phyloP scores from a whole-genome alignment of 2,329 filamentous ascomycete genomes.

The Cordyceps sp. region DNA sequence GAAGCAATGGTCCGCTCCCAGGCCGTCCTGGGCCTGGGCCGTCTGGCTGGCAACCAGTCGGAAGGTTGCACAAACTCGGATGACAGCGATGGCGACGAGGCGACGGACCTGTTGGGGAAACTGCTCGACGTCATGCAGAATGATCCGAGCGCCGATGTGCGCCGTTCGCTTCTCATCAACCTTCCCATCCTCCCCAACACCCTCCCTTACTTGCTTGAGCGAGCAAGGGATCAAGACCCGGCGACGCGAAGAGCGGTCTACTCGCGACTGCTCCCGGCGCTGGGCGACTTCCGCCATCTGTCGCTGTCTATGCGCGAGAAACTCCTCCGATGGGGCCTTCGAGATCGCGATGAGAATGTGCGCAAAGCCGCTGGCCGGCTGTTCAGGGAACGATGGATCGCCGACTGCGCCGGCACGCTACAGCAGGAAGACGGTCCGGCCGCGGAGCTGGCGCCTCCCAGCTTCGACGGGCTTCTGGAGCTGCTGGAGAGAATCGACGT shows the following conservation, averaged over 20 bases:
- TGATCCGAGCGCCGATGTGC: conserved; percentile 84
- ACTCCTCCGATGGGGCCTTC: conserved; percentile 80
- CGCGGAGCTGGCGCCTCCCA: conserved; percentile 43
- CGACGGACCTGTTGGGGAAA: conserved; percentile 60
- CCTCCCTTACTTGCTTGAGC: conserved; percentile 73
- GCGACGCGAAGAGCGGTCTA: conserved; percentile 76
- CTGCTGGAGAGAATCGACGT: conserved; percentile 89
- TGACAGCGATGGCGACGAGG: conserved; percentile 45
- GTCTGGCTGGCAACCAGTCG: conserved; percentile 63
- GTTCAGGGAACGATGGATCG: conserved; percentile 94
- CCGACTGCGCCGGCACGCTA: conserved; percentile 65
- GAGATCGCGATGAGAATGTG: conserved; percentile 87
- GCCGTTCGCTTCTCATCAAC: conserved; percentile 75
- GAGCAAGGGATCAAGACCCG: conserved; percentile 77
- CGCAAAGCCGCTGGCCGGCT: conserved; percentile 78
- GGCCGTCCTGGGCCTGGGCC: conserved; percentile 76
- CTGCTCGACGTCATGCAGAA: conserved; percentile 82
- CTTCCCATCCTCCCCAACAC: conserved; percentile 73
- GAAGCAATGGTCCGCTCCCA: conserved; percentile 85
- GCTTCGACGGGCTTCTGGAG: conserved; percentile 71
- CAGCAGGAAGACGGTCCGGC: conserved; percentile 42
- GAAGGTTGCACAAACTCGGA: conserved; percentile 56
- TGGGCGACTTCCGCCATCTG: conserved; percentile 88
- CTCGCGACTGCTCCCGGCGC: conserved; percentile 65
- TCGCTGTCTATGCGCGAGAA: conserved; percentile 93